These are phyloP conservation scores for Alternaria brassicae DNA, from an alignment of 2,329 filamentous ascomycete genomes.

Conservation along the genomic window DNA sequence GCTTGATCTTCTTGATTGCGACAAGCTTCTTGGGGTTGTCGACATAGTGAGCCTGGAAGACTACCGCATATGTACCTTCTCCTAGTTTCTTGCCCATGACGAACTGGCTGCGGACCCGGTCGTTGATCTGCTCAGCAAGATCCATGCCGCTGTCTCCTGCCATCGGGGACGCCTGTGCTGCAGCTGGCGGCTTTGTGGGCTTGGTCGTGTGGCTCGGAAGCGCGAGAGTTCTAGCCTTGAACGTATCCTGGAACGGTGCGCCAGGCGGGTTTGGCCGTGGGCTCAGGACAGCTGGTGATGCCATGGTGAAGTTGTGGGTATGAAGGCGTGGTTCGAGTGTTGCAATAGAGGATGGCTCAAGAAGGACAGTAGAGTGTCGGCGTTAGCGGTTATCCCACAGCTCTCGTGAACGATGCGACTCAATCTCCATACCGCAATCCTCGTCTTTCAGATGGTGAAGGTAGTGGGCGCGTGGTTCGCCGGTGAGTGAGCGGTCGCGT, in stretches of 20 bases:
- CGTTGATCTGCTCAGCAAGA: conserved; percentile 58
- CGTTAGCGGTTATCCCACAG: conserved; percentile 1
- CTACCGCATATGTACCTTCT: conserved; percentile 95
- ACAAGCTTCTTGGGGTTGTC: conserved; percentile 75
- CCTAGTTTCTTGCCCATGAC: conserved; percentile 92
- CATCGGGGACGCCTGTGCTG: conserved; percentile 20
- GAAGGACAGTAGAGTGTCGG: neutral
- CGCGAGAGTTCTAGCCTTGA: conserved; percentile 45
- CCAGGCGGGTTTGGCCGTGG: conserved; percentile 37
- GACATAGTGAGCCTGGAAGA: conserved; percentile 85
- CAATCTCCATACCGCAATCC: conserved; percentile 9
- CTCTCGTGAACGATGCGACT: neutral
- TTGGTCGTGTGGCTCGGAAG: conserved; percentile 37
- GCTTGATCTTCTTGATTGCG: conserved; percentile 93
- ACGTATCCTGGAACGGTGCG: conserved; percentile 16
- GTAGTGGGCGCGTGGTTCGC: neutral
- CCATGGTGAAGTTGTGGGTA: conserved; percentile 22
- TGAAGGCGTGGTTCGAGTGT: neutral
- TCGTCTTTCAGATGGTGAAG: conserved; percentile 5
- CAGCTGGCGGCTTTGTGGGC: conserved; percentile 19
- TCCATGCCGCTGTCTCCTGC: conserved; percentile 40
- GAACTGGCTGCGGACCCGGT: conserved; percentile 76
- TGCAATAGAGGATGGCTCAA: neutral
- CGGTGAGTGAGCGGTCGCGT: neutral
- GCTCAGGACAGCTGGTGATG: conserved; percentile 38